Evolutionary conservation across 306 rosid species (phyloP).

Genomic region (Casuarina cunninghamiana): DNA sequence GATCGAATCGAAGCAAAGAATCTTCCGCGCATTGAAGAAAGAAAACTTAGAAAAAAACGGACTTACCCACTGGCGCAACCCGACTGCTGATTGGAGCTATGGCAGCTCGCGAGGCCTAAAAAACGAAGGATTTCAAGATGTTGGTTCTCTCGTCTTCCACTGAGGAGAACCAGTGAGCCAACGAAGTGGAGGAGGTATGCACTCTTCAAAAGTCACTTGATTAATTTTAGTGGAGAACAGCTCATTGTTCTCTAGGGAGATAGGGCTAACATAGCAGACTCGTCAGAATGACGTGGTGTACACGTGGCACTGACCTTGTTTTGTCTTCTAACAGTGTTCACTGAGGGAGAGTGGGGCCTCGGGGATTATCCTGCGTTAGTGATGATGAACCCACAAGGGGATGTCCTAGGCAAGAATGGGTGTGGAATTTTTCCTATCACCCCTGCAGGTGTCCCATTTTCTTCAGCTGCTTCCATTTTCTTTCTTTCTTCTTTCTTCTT

Average conservation of each 20-base stretch:
- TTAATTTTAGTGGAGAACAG: too few species aligned
- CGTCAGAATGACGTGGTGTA: too few species aligned
- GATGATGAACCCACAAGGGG: conserved; percentile 39
- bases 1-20: not conserved
- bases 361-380: conserved; percentile 44
- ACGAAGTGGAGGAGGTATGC: too few species aligned
- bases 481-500: too few species aligned
- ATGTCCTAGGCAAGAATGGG: conserved; percentile 42
- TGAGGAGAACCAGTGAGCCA: not conserved
- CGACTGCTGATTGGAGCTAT: not conserved
- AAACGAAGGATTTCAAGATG: conserved; percentile 11
- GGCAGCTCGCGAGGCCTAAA: not conserved
- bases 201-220: too few species aligned
- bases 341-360: conserved; percentile 47
- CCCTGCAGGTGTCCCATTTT: too few species aligned
- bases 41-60: not conserved
- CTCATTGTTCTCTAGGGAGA: too few species aligned
- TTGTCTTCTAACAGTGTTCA: conserved; percentile 1
- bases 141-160: not conserved
- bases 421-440: too few species aligned
- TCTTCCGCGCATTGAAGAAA: not conserved
- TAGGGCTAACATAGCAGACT: too few species aligned
- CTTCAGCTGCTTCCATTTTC: too few species aligned
- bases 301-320: too few species aligned
- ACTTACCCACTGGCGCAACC: not conserved